Conservation (phyloP, 2,329 filamentous ascomycete genomes). For the Claviceps maximensis region DNA sequence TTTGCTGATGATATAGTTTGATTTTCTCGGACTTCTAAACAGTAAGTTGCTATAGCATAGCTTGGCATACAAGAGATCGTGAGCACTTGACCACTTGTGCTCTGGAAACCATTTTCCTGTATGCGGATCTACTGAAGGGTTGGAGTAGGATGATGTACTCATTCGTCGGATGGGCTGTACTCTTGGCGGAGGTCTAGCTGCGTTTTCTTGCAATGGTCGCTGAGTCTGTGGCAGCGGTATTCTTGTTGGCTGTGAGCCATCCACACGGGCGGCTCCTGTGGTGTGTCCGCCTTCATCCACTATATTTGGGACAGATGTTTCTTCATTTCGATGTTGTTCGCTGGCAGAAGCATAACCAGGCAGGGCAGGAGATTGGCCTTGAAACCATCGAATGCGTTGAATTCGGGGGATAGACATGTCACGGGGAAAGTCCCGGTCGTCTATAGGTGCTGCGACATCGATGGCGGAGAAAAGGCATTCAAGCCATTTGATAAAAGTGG, state of each 20-base stretch:
- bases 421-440: constrained; percentile 52
- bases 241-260: background rate
- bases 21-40: constrained; percentile 43
- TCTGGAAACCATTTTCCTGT: constrained; percentile 44
- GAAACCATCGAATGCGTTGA: constrained; percentile 38
- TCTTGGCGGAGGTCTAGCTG: constrained; percentile 14
- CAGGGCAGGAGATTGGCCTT: constrained; percentile 22
- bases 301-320: background rate
- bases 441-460: constrained; percentile 55
- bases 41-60: constrained; percentile 46
- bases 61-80: constrained; percentile 47
- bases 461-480: constrained; percentile 60
- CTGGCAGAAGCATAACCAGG: constrained; percentile 4
- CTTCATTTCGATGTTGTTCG: constrained; percentile 2
- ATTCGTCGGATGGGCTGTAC: constrained; percentile 24
- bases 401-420: constrained; percentile 49
- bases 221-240: constrained; percentile 3
- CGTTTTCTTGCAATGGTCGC: constrained; percentile 4
- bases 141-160: constrained; percentile 31
- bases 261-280: constrained; percentile 1
- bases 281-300: background rate
- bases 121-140: constrained; percentile 31
- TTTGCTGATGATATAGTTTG: constrained; percentile 41
- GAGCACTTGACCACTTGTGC: constrained; percentile 39
- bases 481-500: constrained; percentile 55